Base-by-base conservation (phyloP, 2,329 filamentous ascomycete genomes). In the Botrytis squamosa region DNA sequence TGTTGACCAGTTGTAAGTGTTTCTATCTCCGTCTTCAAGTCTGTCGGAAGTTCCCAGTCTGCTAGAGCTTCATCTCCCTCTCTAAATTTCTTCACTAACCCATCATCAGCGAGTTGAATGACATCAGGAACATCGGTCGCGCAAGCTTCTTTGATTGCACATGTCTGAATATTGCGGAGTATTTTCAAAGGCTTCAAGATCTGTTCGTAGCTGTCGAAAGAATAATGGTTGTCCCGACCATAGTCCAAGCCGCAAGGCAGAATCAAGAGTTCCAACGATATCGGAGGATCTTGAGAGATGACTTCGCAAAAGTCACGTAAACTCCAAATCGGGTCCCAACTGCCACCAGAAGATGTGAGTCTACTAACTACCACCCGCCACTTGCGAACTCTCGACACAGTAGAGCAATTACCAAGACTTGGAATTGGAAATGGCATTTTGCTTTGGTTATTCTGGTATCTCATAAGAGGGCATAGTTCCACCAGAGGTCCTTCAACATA, bases 341-440 rank as follows among this genome's bases (percentile, higher is more conserved):
- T 40, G 22, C 18, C 46, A 36, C 49, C 70, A 33, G 38, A 12
- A 44, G 2, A 3, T 16, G 7, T 40, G 20, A 68, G 64, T 25
- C 63, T 72, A 20, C 71, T 72, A 25, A 72, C 2, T 18, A 72
- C 38, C n/a, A 60, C 63, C 14, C 63, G 38, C 70, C 70, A 72
- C 46, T 44, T 55, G 22, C 22, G 29, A 18, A 69, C 71, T 36
- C 57, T 72, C 20, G 16, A 42, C 9, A 69, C 9, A 18, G 33
- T 52, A 4, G 29, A 16, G 25, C 36, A 14, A 36, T 36, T 44
- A 40, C 38, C 44, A 20, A 52, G 36, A 29, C n/a, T 46, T 29
- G 62, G 38, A 25, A 25, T n/a, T n/a, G 33, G 57, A 10, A 22
- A 49, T 16, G 44, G 59, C 14, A 33, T 12, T 12, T 5, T 18